A percentile compares a stretch with the other conserved stretches of the same genome.
phyloP scores from a whole-genome alignment of 352 stramenopile species.

The Phytophthora palmivora region DNA sequence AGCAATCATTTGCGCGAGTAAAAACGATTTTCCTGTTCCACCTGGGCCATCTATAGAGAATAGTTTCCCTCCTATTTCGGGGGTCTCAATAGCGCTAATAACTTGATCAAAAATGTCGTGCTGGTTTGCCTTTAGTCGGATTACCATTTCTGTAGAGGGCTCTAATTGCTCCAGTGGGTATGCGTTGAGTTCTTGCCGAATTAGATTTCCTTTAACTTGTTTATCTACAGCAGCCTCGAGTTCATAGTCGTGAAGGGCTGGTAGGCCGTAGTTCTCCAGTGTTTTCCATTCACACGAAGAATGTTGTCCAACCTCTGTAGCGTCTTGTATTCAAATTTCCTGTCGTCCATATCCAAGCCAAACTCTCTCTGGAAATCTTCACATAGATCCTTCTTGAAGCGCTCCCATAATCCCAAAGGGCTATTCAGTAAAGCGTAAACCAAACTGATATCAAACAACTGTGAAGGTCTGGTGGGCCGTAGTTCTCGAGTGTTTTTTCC shows the following conservation, averaged over 20 bases:
- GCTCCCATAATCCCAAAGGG: not conserved
- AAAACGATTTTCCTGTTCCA: conserved; percentile 42
- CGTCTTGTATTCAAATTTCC: too few species aligned
- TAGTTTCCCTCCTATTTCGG: too few species aligned
- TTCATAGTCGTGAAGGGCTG: too few species aligned
- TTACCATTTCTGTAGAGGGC: not conserved
- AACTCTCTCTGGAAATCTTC: conserved; percentile 7
- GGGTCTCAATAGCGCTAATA: not conserved
- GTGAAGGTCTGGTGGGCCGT: conserved; percentile 31
- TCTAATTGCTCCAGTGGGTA: not conserved
- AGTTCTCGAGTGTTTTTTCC: conserved; percentile 14
- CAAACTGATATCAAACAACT: conserved; percentile 33
- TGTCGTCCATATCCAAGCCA: too few species aligned
- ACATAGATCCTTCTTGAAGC: conserved; percentile 6
- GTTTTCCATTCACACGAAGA: conserved; percentile 5
- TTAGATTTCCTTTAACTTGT: not conserved
- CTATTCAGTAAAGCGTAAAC: conserved; percentile 22
- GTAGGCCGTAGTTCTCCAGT: conserved; percentile 1
- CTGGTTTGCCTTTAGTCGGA: not conserved
- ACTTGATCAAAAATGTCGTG: not conserved
- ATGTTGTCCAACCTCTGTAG: not conserved
- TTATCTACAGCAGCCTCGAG: not conserved
- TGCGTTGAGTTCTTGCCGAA: not conserved
- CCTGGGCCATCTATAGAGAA: too few species aligned
- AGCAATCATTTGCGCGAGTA: conserved; percentile 14